These are phyloP conservation scores for Alnus glutinosa DNA, from an alignment of 306 rosid species.

Conservation along the genomic window DNA sequence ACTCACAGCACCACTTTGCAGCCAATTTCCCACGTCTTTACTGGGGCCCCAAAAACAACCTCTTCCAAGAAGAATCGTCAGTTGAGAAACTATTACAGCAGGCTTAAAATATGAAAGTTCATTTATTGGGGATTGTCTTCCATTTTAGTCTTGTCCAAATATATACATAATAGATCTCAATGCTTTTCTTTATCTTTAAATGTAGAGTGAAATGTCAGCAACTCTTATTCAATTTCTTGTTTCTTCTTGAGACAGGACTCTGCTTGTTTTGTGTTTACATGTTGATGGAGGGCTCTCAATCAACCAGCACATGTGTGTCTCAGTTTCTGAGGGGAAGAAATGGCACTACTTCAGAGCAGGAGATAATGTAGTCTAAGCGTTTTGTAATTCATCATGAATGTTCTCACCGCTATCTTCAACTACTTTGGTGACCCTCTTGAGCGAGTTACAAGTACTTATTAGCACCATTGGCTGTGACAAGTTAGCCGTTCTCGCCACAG, in stretches of 20 bases:
- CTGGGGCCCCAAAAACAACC: no score
- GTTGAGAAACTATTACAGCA: neutral
- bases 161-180: neutral
- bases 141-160: neutral
- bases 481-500: no score
- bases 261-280: constrained; percentile 83
- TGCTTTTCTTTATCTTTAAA: neutral
- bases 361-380: constrained; percentile 41
- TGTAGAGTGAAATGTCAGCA: neutral
- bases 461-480: no score
- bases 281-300: constrained; percentile 58
- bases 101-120: neutral
- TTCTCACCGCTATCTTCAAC: neutral
- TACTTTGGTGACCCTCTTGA: neutral
- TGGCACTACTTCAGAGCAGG: constrained; percentile 45
- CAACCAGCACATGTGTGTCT: constrained; percentile 45
- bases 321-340: constrained; percentile 57
- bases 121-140: neutral
- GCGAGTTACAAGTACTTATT: no score
- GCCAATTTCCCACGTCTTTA: no score
- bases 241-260: constrained; percentile 52
- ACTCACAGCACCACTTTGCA: no score
- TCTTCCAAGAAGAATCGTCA: neutral
- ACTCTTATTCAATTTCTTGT: constrained; percentile 8
- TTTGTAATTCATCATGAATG: constrained; percentile 14